Evolutionary conservation across 176 grass and related monocot genomes (phyloP), one percentile per base, ranked within the genome.

Genomic region (Eremochloa ophiuroides): DNA sequence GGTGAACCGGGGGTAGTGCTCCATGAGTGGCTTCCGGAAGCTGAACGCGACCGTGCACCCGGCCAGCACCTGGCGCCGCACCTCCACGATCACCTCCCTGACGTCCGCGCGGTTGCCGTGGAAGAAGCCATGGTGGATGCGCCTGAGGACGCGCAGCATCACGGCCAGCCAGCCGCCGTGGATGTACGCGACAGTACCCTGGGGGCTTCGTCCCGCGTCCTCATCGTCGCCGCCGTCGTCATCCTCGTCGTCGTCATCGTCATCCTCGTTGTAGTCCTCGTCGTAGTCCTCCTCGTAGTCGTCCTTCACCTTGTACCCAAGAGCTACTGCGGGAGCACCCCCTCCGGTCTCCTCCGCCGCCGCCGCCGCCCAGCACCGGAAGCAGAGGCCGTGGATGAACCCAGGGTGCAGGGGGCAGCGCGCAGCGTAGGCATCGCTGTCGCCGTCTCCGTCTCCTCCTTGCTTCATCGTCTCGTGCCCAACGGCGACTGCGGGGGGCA

Each of bases 1-100:
- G n/a, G n/a, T n/a, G n/a, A n/a, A n/a, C 50, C 79, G 8, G 42
- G 67, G 47, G 17, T 12, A 39, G 25, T 37, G 41, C 0, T 89
- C 78, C n/a, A 55, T 38, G 5, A 4, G 1, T 38, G 4, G 4
- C 37, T 85, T 78, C 25, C 85, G 50, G 50, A 86, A n/a, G 81
- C 86, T 89, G 77, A 94, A 94, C 39, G 82, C 83, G 74, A 87
- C 80, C 31, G 86, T 91, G 86, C 92, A 94, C 7, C 81, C 89
- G 10, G 70, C 71, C 64, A 94, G 76, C 82, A 91, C 86, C 41
- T 87, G 67, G 22, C 63, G 71, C 7, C 80, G 69, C 58, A 41
- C 31, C 42, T 16, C 10, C 61, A 3, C 6, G 61, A 83, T 66
- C 60, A 66, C 81, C 43, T 46, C 80, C 80, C 56, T 63, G 13